Percentiles rank a stretch among this genome's conserved stretches.
Evolutionary conservation across 2,329 filamentous ascomycete genomes (phyloP).

Genomic region (Aspergillus quadrilineatus): DNA sequence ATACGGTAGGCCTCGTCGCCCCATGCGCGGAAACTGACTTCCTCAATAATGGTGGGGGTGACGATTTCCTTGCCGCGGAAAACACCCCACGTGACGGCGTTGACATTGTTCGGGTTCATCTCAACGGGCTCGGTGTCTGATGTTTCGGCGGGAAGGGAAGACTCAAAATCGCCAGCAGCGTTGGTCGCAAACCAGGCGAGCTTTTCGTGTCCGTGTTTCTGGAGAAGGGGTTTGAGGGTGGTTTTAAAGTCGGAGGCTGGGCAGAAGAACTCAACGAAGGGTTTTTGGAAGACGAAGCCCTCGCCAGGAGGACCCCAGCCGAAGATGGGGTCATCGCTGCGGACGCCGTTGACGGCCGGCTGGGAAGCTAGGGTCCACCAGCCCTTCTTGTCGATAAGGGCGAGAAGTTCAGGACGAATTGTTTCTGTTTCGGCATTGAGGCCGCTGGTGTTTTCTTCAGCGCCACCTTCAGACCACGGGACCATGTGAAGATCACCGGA

Average conservation of each 20-base stretch:
- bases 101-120: constrained; percentile 60
- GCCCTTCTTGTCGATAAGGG: constrained; percentile 71
- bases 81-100: constrained; percentile 95
- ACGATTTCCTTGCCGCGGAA: constrained; percentile 96
- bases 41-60: constrained; percentile 94
- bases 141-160: constrained; percentile 46
- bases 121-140: constrained; percentile 34
- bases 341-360: constrained; percentile 83
- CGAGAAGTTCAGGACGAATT: constrained; percentile 73
- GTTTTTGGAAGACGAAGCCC: constrained; percentile 97
- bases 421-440: constrained; percentile 70
- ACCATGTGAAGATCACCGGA: constrained; percentile 75
- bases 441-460: constrained; percentile 56
- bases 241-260: constrained; percentile 68
- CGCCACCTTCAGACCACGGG: constrained; percentile 80
- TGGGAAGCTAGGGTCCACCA: constrained; percentile 98
- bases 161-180: constrained; percentile 71
- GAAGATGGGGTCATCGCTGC: constrained; percentile 73
- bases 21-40: constrained; percentile 92
- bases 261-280: constrained; percentile 96
- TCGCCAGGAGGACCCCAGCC: constrained; percentile 85
- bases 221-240: constrained; percentile 62
- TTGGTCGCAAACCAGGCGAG: constrained; percentile 90
- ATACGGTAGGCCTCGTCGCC: constrained; percentile 93
- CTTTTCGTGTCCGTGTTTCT: constrained; percentile 58